A percentile compares a stretch with the other conserved stretches of the same genome.
phyloP scores from a whole-genome alignment of 2,329 filamentous ascomycete species.

The Colletotrichum tofieldiae region DNA sequence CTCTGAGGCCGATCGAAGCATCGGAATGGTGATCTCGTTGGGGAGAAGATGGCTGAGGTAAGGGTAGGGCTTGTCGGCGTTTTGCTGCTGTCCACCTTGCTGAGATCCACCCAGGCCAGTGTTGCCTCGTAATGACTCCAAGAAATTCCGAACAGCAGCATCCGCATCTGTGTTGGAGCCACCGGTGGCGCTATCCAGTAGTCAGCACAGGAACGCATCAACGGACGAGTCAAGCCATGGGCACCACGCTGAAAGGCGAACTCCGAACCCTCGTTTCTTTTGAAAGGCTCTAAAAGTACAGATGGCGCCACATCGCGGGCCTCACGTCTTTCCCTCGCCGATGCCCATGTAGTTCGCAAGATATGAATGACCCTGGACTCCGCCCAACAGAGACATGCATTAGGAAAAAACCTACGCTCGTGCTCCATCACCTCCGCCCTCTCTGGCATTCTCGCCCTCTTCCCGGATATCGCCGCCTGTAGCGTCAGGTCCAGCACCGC shows the following conservation, averaged over 20 bases:
- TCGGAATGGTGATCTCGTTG: constrained; percentile 82
- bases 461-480: constrained; percentile 93
- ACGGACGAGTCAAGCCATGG: constrained; percentile 24
- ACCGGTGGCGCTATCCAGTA: constrained; percentile 29
- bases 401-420: constrained; percentile 90
- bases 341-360: constrained; percentile 28
- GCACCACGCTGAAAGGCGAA: constrained; percentile 37
- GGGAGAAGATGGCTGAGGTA: constrained; percentile 89
- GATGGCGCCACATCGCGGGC: constrained; percentile 41
- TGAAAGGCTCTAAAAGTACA: constrained; percentile 48
- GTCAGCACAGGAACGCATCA: constrained; percentile 37
- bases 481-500: constrained; percentile 87
- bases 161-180: constrained; percentile 77
- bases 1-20: constrained; percentile 77
- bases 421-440: constrained; percentile 95
- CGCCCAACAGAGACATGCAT: constrained; percentile 35
- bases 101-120: constrained; percentile 55
- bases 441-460: constrained; percentile 89
- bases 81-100: constrained; percentile 52
- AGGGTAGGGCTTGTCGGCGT: constrained; percentile 77
- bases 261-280: constrained; percentile 42
- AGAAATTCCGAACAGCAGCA: constrained; percentile 87
- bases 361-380: constrained; percentile 31
- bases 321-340: constrained; percentile 27
- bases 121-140: constrained; percentile 82